Evolutionary conservation across 2,329 filamentous ascomycete genomes (phyloP).

Genomic region (Nemania sp.): DNA sequence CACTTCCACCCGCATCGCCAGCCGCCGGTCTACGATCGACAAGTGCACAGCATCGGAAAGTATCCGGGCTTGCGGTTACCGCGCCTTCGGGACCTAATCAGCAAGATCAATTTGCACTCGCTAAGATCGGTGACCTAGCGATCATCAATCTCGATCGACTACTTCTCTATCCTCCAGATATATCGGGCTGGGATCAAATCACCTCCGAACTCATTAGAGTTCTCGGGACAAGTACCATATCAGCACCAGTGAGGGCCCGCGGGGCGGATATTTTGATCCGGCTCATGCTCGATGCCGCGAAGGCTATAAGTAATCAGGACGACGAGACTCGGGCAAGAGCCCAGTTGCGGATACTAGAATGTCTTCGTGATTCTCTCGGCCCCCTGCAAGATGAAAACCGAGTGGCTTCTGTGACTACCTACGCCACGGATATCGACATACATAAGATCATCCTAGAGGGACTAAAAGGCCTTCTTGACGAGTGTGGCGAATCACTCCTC

Average conservation of each 20-base stretch:
- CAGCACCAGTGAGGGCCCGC: constrained; percentile 65
- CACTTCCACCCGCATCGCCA: constrained; percentile 53
- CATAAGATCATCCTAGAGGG: constrained; percentile 84
- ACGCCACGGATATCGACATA: constrained; percentile 79
- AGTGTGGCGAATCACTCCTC: constrained; percentile 84
- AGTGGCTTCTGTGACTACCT: constrained; percentile 66
- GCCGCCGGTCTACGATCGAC: constrained; percentile 42
- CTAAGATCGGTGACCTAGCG: constrained; percentile 79
- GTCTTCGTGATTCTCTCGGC: constrained; percentile 71
- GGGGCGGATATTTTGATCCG: constrained; percentile 74
- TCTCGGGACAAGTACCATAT: constrained; percentile 61
- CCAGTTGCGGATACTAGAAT: constrained; percentile 77
- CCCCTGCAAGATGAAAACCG: constrained; percentile 68
- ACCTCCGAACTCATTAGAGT: constrained; percentile 65
- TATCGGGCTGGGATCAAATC: constrained; percentile 82
- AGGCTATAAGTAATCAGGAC: constrained; percentile 65
- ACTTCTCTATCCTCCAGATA: constrained; percentile 71
- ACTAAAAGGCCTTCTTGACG: constrained; percentile 84
- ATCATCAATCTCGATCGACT: constrained; percentile 81
- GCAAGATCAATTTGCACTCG: constrained; percentile 75
- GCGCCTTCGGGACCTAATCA: constrained; percentile 65
- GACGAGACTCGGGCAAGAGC: constrained; percentile 68
- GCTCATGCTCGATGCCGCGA: constrained; percentile 68
- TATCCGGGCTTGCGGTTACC: constrained; percentile 62
- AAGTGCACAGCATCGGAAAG: constrained; percentile 57